phyloP scores from a whole-genome alignment of 768 basidiomycete species.

The Boletus vermiculosoides region DNA sequence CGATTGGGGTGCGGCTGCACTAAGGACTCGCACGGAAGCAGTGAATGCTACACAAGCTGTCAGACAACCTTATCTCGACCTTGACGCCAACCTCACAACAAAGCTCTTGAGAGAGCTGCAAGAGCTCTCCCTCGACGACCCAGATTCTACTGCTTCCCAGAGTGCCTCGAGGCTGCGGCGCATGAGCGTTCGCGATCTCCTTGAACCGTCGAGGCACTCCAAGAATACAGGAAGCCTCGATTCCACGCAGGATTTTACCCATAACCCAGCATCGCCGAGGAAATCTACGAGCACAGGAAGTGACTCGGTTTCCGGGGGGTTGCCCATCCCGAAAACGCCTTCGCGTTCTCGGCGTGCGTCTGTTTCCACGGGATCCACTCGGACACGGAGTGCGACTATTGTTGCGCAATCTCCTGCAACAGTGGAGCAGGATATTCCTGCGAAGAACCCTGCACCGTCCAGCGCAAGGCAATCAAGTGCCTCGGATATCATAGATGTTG shows the following conservation, averaged over 20 bases:
- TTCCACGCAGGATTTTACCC: slow-evolving; percentile 3
- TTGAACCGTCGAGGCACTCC: slow-evolving; percentile 17
- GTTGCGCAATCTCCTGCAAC: slow-evolving; percentile 6
- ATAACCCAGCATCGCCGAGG: slow-evolving; percentile 4
- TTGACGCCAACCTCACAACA: slow-evolving; percentile 22
- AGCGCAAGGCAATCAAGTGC: background rate
- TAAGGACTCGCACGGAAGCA: slow-evolving; percentile 31
- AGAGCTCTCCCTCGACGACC: slow-evolving; percentile 13
- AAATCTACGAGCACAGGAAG: slow-evolving; percentile 7
- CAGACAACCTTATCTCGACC: slow-evolving; percentile 28
- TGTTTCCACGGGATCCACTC: slow-evolving; percentile 15
- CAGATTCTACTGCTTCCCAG: slow-evolving; percentile 7
- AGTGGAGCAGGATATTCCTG: slow-evolving; percentile 1
- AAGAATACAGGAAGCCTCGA: slow-evolving; percentile 7
- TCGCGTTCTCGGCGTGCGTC: slow-evolving; percentile 22
- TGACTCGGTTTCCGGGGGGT: slow-evolving; percentile 4
- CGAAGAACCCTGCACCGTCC: background rate
- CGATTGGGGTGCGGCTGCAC: slow-evolving; percentile 47
- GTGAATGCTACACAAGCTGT: slow-evolving; percentile 10
- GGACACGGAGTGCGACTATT: slow-evolving; percentile 15
- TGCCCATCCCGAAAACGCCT: slow-evolving; percentile 17
- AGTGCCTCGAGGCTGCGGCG: slow-evolving; percentile 13
- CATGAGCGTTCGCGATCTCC: slow-evolving; percentile 24
- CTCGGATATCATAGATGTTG: background rate
- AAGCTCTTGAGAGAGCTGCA: slow-evolving; percentile 25